Evolutionary conservation across 352 stramenopile species (phyloP), one percentile per base, ranked within the genome.

Genomic region (Phytopythium montanum): DNA sequence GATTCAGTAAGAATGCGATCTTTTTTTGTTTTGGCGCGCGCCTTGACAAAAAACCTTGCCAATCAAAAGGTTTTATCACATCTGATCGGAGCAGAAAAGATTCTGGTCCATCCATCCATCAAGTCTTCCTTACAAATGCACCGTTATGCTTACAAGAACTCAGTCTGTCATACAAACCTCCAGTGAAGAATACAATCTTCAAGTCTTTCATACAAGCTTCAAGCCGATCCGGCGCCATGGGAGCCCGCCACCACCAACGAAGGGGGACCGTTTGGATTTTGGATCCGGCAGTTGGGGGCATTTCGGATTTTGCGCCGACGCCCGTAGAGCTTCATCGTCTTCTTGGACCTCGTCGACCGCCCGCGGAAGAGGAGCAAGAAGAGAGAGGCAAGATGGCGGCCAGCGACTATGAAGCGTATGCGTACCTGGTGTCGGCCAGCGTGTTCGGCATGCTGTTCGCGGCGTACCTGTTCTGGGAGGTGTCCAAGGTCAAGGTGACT

Each of bases 401-500:
- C 66, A 66, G 69, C 25, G 70, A 59, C 53, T 59, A 70, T 25
- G 83, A 90, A 74, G 81, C 50, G 39, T 87, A 89, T 72, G 78
- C 76, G 51, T 90, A 84, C 64, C 39, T 93, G 8, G 73, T 90
- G 59, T 58, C 70, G 48, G 64, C 85, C 44, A 54, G 67, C 49
- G 73, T 92, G 45, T 95, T 95, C 60, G 85, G 85, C 63, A 76
- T 95, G 39, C 67, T 90, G 61, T 95, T 95, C 59, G 83, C 85
- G 16, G 73, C 61, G 58, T 95, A 90, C 69, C 69, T 95, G 45
- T 95, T 95, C 72, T 93, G 80, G 80, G 83, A 95, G 68, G 85
- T 95, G 64, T 87, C 83, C 64, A 93, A 93, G 77, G 81, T 95
- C 64, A 90, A 92, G 69, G 85, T 95, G 26, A 95, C 85, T 26